A percentile compares a stretch with the other conserved stretches of the same genome.
Evolutionary conservation across 2,329 filamentous ascomycete species (phyloP).

Genomic region (Zopfia rhizophila): DNA sequence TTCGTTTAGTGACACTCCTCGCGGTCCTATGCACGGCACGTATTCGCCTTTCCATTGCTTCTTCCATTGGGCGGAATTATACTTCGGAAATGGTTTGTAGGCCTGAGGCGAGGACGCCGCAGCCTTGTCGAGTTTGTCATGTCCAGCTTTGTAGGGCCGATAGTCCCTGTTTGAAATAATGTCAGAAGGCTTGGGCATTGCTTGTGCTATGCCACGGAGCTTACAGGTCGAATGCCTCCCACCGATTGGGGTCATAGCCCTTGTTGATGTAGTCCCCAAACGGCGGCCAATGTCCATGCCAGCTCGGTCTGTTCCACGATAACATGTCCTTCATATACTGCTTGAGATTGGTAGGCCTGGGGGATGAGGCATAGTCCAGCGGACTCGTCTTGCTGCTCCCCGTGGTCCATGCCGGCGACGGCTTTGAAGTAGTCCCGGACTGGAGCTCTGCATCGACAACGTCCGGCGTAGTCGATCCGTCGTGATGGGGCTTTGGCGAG

Average conservation of each 20-base stretch:
- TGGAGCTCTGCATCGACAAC: conserved; percentile 5
- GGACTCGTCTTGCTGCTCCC: conserved; percentile 25
- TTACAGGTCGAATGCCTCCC: conserved; percentile 57
- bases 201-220: no score
- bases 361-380: conserved; percentile 25
- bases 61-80: conserved; percentile 72
- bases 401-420: conserved; percentile 38
- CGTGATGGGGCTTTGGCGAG: no score
- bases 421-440: conserved; percentile 12
- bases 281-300: conserved; percentile 56
- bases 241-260: conserved; percentile 60
- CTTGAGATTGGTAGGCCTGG: conserved; percentile 37
- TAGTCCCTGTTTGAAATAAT: conserved; percentile 42
- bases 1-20: conserved; percentile 62
- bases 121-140: conserved; percentile 39
- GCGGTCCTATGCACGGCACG: conserved; percentile 72
- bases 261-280: conserved; percentile 55
- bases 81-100: conserved; percentile 78
- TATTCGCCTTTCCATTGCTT: conserved; percentile 66
- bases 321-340: conserved; percentile 55
- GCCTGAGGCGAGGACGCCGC: conserved; percentile 58
- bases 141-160: conserved; percentile 50
- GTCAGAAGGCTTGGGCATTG: conserved; percentile 1
- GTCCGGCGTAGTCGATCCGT: not conserved
- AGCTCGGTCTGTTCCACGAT: conserved; percentile 52